Base-by-base conservation (phyloP, 2,329 filamentous ascomycete genomes). In the Fusarium concolor region DNA sequence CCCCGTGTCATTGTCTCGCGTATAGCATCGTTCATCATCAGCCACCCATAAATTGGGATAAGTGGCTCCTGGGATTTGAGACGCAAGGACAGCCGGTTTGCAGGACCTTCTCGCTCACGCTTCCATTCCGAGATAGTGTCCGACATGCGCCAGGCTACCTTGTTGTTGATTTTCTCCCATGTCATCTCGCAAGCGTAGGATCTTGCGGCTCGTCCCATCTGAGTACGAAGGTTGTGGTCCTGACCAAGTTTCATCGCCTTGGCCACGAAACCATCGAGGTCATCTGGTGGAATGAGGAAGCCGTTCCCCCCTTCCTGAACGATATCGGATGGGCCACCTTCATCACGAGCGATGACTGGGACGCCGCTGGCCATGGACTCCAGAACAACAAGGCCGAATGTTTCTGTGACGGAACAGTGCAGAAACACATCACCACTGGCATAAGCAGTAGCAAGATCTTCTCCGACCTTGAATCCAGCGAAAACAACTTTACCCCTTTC, bases 121-220 rank as follows among this genome's bases (percentile, higher is more conserved):
- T 79, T 77, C 22, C 84, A 77, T 44, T 84, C 80, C 17, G 82
- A 79, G 47, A 87, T 85, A n/a, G 79, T 80, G 50, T 86, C 83
- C 5, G 83, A 79, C 79, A 92, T 86, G 58, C 86, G 84, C 84
- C 87, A 88, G 5, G 90, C 90, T 2, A 91, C 89, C 47, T 86
- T 87, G 71, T 90, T 90, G 78, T 90, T 90, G 76, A 92, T 90
- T 78, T 86, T 89, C 60, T 91, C 88, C 90, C 90, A 92, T 0
- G 88, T 92, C 4, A 87, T 89, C 47, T 88, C 83, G 62, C 86
- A 85, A 0, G 89, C 90, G 63, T 88, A 85, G 20, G 75, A 73
- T 52, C 89, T 82, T 2, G 87, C 85, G 10, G 81, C 79, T 0
- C 61, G 57, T 3, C 80, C 78, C 79, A 91, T 85, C 2, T 67